Conservation (phyloP, 2,329 filamentous ascomycete genomes). For the Emydomyces testavorans region DNA sequence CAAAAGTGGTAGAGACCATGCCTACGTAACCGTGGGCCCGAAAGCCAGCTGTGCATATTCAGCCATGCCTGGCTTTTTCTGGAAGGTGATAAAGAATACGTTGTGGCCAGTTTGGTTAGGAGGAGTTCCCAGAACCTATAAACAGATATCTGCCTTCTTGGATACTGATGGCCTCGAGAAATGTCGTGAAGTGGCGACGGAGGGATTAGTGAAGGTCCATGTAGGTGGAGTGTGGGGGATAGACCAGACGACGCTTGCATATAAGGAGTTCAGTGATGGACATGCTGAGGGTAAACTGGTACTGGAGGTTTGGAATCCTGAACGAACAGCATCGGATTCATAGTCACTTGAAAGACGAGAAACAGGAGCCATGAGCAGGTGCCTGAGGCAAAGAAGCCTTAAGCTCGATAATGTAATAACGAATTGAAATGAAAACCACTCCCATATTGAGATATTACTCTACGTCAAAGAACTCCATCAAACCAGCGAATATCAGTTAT, state of each 20-base stretch:
- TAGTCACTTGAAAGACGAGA: neutral
- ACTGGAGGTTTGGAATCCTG: slow-evolving; percentile 12
- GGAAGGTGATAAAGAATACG: slow-evolving; percentile 14
- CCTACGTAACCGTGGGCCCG: slow-evolving; percentile 13
- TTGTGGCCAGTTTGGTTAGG: slow-evolving; percentile 11
- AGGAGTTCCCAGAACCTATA: slow-evolving; percentile 13
- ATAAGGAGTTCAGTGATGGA: slow-evolving; percentile 5
- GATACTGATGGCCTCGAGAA: slow-evolving; percentile 12
- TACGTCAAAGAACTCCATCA: neutral
- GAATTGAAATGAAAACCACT: too few species aligned
- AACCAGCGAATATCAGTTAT: too few species aligned
- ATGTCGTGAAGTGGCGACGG: slow-evolving; percentile 10
- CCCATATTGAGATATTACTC: neutral
- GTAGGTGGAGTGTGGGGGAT: slow-evolving; percentile 8
- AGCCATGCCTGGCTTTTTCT: slow-evolving; percentile 10
- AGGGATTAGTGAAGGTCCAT: slow-evolving; percentile 9
- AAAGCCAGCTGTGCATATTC: slow-evolving; percentile 7
- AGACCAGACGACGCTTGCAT: slow-evolving; percentile 8
- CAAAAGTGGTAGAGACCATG: slow-evolving; percentile 11
- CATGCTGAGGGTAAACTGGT: slow-evolving; percentile 14
- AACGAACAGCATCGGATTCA: neutral
- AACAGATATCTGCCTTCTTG: slow-evolving; percentile 13
- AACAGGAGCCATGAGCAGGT: neutral
- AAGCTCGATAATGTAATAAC: too few species aligned
- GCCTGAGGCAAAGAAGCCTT: neutral